phyloP scores from a whole-genome alignment of 495 filamentous ascomycete species.

The Letharia lupina region DNA sequence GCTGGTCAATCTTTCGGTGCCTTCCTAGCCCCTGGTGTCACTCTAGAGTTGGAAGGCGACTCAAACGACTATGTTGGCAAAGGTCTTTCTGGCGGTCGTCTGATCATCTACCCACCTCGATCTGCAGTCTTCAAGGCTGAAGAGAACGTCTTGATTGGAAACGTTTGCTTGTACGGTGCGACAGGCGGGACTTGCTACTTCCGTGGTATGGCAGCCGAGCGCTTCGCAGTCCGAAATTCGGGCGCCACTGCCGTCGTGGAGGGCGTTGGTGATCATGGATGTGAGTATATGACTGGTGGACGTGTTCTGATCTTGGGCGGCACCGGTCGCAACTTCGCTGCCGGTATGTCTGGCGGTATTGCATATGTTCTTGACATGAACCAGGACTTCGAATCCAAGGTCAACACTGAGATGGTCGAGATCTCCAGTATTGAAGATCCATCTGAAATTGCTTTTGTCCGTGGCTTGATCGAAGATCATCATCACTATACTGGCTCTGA shows the following conservation, averaged over 20 bases:
- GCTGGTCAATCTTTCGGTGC: conserved; percentile 97
- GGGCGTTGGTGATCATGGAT: conserved; percentile 95
- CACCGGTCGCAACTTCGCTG: conserved; percentile 98
- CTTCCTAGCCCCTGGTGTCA: conserved; percentile 90
- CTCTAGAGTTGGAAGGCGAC: conserved; percentile 94
- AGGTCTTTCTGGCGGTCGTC: conserved; percentile 87
- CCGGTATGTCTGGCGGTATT: conserved; percentile 99
- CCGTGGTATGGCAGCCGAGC: conserved; percentile 94
- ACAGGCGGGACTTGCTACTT: conserved; percentile 94
- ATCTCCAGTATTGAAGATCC: conserved; percentile 81
- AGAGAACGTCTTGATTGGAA: conserved; percentile 94
- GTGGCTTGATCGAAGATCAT: conserved; percentile 93
- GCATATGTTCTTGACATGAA: conserved; percentile 93
- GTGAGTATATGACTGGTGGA: conserved; percentile 99
- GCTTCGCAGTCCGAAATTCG: conserved; percentile 97
- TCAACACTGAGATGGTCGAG: conserved; percentile 99
- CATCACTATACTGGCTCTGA: conserved; percentile 99
- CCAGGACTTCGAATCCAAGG: conserved; percentile 85
- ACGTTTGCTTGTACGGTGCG: conserved; percentile 95
- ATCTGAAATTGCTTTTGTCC: conserved; percentile 85
- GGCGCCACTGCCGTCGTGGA: conserved; percentile 95
- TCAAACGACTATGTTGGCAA: conserved; percentile 98
- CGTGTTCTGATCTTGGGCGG: conserved; percentile 82
- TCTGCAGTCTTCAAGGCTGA: conserved; percentile 93
- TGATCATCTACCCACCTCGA: conserved; percentile 94